A percentile compares a stretch with the other conserved stretches of the same genome.
Conservation (phyloP, 805 yeast species). For the Candida ipomoeae region DNA sequence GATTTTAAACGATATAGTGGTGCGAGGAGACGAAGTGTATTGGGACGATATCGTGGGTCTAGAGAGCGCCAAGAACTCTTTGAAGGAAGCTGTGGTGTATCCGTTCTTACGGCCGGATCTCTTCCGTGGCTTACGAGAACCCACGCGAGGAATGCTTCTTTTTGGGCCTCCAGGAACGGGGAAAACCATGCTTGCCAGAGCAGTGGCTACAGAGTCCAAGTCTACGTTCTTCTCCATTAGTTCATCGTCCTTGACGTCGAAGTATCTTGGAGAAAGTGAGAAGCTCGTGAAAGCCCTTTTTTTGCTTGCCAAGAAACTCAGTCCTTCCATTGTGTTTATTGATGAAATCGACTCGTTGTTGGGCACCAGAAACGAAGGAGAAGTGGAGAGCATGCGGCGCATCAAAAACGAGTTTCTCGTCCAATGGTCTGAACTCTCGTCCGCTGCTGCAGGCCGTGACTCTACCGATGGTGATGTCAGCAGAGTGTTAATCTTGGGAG, state of each 20-base stretch:
- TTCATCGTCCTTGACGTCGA: constrained; percentile 85
- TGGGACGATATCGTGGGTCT: constrained; percentile 97
- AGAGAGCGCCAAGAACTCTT: constrained; percentile 78
- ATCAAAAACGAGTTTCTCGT: constrained; percentile 90
- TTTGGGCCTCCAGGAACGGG: constrained; percentile 99
- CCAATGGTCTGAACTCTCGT: constrained; percentile 90
- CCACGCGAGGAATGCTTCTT: constrained; percentile 91
- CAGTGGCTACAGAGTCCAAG: constrained; percentile 92
- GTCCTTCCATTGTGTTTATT: constrained; percentile 91
- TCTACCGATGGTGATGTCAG: constrained; percentile 33
- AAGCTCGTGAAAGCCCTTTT: constrained; percentile 87
- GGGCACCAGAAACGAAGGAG: constrained; percentile 71
- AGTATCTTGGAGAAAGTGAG: constrained; percentile 88
- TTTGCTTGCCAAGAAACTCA: constrained; percentile 73
- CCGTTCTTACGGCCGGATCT: constrained; percentile 93
- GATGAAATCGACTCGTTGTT: constrained; percentile 93
- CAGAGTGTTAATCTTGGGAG: constrained; percentile 86
- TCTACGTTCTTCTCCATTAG: constrained; percentile 90
- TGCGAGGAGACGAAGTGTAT: constrained; percentile 83
- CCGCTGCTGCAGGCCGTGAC: constrained; percentile 74
- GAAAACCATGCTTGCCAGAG: constrained; percentile 93
- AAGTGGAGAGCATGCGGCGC: constrained; percentile 83
- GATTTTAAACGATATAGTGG: constrained; percentile 81
- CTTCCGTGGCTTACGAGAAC: constrained; percentile 86
- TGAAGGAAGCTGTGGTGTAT: constrained; percentile 93